Percentiles rank a stretch among this genome's conserved stretches.
These are phyloP conservation scores for Paragyromitra xinjiangensis DNA, from an alignment of 495 filamentous ascomycete species.

Conservation along the genomic window DNA sequence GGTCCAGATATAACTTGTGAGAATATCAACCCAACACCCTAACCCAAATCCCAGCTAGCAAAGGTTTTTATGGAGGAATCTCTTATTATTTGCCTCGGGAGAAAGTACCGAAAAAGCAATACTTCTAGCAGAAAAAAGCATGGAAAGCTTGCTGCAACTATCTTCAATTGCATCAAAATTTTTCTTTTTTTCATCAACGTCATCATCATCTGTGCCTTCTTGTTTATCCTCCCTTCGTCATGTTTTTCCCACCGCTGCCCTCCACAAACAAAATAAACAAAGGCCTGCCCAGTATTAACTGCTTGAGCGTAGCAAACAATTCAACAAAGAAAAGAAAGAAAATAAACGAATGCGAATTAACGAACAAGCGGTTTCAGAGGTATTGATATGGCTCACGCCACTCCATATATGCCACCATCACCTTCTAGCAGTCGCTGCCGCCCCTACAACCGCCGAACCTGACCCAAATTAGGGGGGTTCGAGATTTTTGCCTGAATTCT, in stretches of 20 bases:
- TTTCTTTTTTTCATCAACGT: slow-evolving; percentile 26
- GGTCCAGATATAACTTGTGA: background rate
- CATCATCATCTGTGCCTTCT: slow-evolving; percentile 12
- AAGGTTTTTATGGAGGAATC: background rate
- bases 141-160: slow-evolving; percentile 4
- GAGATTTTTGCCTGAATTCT: background rate
- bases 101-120: slow-evolving; percentile 16
- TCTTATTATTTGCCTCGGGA: slow-evolving; percentile 4
- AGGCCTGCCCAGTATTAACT: slow-evolving; percentile 48
- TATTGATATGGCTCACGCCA: slow-evolving; percentile 28
- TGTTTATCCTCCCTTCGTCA: slow-evolving; percentile 5
- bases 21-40: background rate
- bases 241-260: slow-evolving; percentile 30
- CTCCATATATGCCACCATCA: slow-evolving; percentile 29
- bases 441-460: background rate
- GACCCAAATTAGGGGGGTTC: slow-evolving; percentile 3
- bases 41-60: background rate
- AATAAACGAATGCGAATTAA: slow-evolving; percentile 39
- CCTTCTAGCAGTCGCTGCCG: slow-evolving; percentile 2
- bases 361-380: slow-evolving; percentile 35
- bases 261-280: slow-evolving; percentile 47
- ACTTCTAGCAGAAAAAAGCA: background rate
- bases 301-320: slow-evolving; percentile 32
- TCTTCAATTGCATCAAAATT: slow-evolving; percentile 11
- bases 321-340: slow-evolving; percentile 31